Evolutionary conservation across 2,329 filamentous ascomycete genomes (phyloP).

Genomic region (Trichoderma koningiopsis): DNA sequence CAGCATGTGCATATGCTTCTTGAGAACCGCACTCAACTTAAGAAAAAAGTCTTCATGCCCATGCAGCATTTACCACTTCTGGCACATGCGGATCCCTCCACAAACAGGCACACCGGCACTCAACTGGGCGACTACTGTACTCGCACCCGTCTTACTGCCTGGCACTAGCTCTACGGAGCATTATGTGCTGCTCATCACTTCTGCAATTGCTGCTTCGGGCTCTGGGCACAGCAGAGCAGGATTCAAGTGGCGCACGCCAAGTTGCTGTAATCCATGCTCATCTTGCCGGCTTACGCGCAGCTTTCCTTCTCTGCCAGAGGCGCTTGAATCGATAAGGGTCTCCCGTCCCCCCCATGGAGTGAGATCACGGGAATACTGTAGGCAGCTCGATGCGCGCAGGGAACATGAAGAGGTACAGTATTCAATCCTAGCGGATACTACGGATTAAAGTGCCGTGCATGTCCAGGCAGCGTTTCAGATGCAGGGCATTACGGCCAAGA

Average conservation of each 20-base stretch:
- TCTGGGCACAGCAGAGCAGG: not conserved
- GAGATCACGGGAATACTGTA: slow-evolving; percentile 3
- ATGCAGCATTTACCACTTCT: not conserved
- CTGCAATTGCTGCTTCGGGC: not conserved
- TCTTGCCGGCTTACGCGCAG: not conserved
- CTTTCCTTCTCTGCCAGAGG: not conserved
- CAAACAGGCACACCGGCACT: not conserved
- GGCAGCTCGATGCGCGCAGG: not conserved
- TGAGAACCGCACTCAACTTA: not conserved
- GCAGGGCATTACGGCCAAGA: not conserved
- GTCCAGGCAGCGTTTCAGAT: slow-evolving; percentile 7
- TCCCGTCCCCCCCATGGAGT: not conserved
- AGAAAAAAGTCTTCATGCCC: not conserved
- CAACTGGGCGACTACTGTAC: not conserved
- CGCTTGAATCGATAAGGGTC: not conserved
- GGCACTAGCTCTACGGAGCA: slow-evolving; percentile 1
- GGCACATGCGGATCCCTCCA: slow-evolving; percentile 5
- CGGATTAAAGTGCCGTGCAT: not conserved
- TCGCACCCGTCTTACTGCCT: not conserved
- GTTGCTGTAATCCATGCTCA: not conserved
- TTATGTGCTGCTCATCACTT: not conserved
- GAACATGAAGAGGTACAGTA: not conserved
- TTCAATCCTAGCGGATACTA: not conserved
- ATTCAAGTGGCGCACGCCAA: not conserved
- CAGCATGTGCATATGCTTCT: not conserved